A percentile compares a stretch with the other conserved stretches of the same genome.
phyloP scores from a whole-genome alignment of 208 protist species.

The Angomonas ambiguus region DNA sequence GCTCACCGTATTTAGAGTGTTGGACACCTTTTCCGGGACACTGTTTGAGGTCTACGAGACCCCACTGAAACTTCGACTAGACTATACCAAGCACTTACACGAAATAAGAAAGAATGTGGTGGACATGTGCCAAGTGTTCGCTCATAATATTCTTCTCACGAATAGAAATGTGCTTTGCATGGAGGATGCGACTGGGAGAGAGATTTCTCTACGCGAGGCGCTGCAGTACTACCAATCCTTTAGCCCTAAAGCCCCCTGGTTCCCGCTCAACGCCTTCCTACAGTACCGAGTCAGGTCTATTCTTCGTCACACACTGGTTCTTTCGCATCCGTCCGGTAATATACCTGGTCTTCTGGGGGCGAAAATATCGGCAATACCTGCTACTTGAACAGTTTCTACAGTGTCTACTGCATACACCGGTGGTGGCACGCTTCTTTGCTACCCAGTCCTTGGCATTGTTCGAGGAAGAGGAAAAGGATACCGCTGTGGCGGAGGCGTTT shows the following conservation, averaged over 20 bases:
- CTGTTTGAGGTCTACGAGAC: background rate
- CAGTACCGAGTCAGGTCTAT: background rate
- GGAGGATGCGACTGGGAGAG: background rate
- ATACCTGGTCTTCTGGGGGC: slow-evolving; percentile 11
- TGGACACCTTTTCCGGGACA: background rate
- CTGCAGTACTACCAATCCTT: slow-evolving; percentile 8
- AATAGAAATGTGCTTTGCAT: background rate
- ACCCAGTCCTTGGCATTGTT: background rate
- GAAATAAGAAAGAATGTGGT: background rate
- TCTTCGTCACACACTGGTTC: background rate
- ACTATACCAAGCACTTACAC: background rate
- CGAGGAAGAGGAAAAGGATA: background rate
- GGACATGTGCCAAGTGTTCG: background rate
- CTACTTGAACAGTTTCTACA: slow-evolving; percentile 24
- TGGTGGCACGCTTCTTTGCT: slow-evolving; percentile 15
- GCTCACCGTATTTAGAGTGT: background rate
- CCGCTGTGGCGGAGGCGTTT: background rate
- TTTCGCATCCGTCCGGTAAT: background rate
- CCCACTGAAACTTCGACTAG: background rate
- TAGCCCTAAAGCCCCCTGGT: slow-evolving; percentile 11
- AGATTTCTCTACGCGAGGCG: slow-evolving; percentile 2
- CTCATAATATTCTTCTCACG: background rate
- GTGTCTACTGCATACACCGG: slow-evolving; percentile 18
- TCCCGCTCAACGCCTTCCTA: background rate
- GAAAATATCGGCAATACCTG: slow-evolving; percentile 25